Evolutionary conservation across 108 stramenopile species (phyloP), one percentile per base, ranked within the genome.

Genomic region (Mayamaea pseudoterrestris): DNA sequence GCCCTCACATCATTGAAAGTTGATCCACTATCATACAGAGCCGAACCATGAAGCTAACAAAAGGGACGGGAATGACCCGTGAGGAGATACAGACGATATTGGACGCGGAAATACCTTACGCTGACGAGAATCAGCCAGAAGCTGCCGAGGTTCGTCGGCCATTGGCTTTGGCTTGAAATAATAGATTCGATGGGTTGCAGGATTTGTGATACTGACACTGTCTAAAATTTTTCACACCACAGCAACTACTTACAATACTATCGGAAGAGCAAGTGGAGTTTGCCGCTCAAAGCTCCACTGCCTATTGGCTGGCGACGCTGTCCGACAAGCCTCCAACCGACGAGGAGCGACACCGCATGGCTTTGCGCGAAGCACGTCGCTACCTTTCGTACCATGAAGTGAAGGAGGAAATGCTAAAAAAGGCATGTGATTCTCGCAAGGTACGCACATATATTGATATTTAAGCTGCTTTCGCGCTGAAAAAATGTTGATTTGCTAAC

Each of bases 311-410:
- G 36, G 25, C 51, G n/a, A 46, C 13, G 47, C 14, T 35, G 40
- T 31, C 16, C 9, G 24, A 7, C 25, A n/a, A 2, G 18, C 44
- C 18, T 26, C 55, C 5, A 5, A 14, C 16, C 21, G 23, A 51
- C n/a, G 46, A 27, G 34, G 59, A 24, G 35, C 35, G 34, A 51
- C 51, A 25, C 6, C 36, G 25, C 0, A 52, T 53, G 27, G 66
- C 66, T 24, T 45, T 47, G 66, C 44, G 43, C 14, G 66, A 68
- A 31, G 51, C 59, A 22, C 8, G 39, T 16, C 66, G 66, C 2
- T 55, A 61, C 45, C 26, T 50, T 17, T 40, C 32, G 12, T 50
- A 47, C 17, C 31, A 44, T 0, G 45, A 43, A 5, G 25, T 16
- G 27, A 22, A 47, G 9, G 34, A 56, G 8, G 41, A 61, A 23